phyloP scores from a whole-genome alignment of 2,329 filamentous ascomycete genomes.

The Grosmannia clavigera region DNA sequence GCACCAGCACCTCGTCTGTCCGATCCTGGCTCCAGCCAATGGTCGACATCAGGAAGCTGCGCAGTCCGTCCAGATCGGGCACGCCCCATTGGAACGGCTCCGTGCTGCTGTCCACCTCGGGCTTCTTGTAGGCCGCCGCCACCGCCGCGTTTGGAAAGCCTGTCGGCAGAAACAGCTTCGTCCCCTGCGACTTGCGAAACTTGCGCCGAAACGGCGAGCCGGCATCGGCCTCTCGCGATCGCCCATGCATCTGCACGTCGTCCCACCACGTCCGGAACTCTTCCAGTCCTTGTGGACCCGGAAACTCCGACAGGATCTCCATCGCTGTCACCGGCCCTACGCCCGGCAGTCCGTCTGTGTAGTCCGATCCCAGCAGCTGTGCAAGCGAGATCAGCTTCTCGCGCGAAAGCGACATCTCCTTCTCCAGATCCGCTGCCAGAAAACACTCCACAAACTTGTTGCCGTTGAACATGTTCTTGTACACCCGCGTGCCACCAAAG shows the following conservation, averaged over 20 bases:
- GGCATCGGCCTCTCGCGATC: constrained; percentile 49
- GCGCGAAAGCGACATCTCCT: constrained; percentile 79
- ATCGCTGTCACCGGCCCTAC: constrained; percentile 90
- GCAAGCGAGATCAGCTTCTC: constrained; percentile 80
- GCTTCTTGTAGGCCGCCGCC: constrained; percentile 69
- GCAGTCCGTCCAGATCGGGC: constrained; percentile 75
- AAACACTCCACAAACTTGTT: constrained; percentile 98
- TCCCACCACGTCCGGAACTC: constrained; percentile 83
- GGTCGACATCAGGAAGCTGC: constrained; percentile 77
- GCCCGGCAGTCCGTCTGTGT: constrained; percentile 81
- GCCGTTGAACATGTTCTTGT: constrained; percentile 99
- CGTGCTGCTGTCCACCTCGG: constrained; percentile 69
- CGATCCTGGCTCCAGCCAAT: constrained; percentile 87
- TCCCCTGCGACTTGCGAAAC: constrained; percentile 65
- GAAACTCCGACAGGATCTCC: constrained; percentile 88
- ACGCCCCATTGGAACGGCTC: constrained; percentile 91
- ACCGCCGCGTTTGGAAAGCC: constrained; percentile 71
- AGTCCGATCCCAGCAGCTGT: constrained; percentile 85
- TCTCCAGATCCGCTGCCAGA: constrained; percentile 68
- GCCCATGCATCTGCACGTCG: constrained; percentile 56
- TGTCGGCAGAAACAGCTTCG: constrained; percentile 75
- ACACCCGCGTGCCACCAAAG: constrained; percentile 89
- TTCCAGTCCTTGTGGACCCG: constrained; percentile 45
- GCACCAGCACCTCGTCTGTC: constrained; percentile 90
- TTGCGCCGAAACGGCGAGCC: constrained; percentile 63